A percentile compares a stretch with the other conserved stretches of the same genome.
Evolutionary conservation across 192 early-diverging fungal genomes (phyloP).

Genomic region (Entophlyctis luteolus): DNA sequence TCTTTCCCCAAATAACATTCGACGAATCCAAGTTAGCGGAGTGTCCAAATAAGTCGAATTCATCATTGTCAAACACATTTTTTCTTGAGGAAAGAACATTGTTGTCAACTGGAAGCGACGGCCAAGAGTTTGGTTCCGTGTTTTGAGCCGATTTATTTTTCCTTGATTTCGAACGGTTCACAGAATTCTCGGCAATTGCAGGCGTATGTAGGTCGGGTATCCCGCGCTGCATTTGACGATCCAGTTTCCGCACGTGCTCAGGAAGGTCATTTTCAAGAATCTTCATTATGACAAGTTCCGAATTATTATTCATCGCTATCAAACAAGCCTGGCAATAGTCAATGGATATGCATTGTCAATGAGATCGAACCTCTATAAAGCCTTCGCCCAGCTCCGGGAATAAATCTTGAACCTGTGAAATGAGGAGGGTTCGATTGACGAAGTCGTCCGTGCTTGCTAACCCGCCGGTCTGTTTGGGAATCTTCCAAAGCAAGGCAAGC

Average conservation of each 20-base stretch:
- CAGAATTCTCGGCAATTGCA: background rate
- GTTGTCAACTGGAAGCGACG: background rate
- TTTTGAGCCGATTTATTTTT: background rate
- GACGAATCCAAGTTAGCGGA: conserved; percentile 52
- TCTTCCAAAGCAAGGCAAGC: too few relatives aligned
- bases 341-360: background rate
- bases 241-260: conserved; percentile 57
- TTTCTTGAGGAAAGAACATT: conserved; percentile 54
- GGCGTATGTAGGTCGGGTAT: background rate
- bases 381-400: conserved; percentile 87
- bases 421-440: conserved; percentile 54
- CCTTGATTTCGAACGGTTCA: background rate
- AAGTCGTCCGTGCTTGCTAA: conserved; percentile 37
- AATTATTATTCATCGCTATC: conserved; percentile 57
- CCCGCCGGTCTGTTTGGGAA: conserved; percentile 17
- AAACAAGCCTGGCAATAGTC: conserved; percentile 56
- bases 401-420: conserved; percentile 81
- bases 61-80: conserved; percentile 91
- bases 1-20: conserved; percentile 72
- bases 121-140: background rate
- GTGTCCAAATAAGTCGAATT: conserved; percentile 83
- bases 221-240: conserved; percentile 29
- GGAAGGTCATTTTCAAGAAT: conserved; percentile 79
- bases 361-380: conserved; percentile 64
- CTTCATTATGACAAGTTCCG: conserved; percentile 72